Base-by-base conservation (phyloP, 306 rosid genomes). In the Corylus avellana region DNA sequence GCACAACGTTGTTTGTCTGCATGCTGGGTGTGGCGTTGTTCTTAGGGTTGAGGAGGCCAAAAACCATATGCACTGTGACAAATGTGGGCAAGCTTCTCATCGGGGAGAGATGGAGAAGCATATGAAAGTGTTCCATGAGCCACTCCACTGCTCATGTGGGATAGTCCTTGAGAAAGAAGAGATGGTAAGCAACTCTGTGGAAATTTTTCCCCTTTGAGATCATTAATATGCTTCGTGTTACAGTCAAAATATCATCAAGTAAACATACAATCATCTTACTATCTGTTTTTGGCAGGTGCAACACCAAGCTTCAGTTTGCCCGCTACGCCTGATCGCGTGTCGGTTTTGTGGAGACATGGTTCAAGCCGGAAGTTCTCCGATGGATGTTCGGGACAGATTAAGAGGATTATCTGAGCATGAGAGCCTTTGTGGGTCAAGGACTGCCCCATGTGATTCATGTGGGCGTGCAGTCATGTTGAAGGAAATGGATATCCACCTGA, bases 311-410 rank as follows among this genome's bases (percentile, higher is more conserved):
- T 83, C 89, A 12, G 84, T 56, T 80, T 95, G 99, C 47, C 97
- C 96, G 12, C 74, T 95, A 80, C 92, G 99, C 18, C 88, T 95
- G 25, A 86, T 91, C 58, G 17, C 91, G 3, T 95, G 99, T 82
- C 88, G 89, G 74, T 95, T 95, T 69, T 95, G 99, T 44, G 99
- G 99, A 62, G 99, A 95, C 80, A 93, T 93, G 99, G 99, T 95
- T 85, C 97, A 84, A 82, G 99, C 98, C 1, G 99, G 99, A 83
- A 92, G 79, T 70, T 87, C 92, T 35, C 90, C 98, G 1, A 56
- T 84, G 57, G 97, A 95, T 63, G 88, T 77, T 12, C 94, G 99
- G 51, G 99, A 95, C 77, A 86, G 86, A 86, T 8, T 95, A 61
- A 89, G 96, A 86, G 99, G 99, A 25, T 86, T 95, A 77, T 84